Evolutionary conservation across 805 yeast species (phyloP).

Genomic region (Teunomyces stri): DNA sequence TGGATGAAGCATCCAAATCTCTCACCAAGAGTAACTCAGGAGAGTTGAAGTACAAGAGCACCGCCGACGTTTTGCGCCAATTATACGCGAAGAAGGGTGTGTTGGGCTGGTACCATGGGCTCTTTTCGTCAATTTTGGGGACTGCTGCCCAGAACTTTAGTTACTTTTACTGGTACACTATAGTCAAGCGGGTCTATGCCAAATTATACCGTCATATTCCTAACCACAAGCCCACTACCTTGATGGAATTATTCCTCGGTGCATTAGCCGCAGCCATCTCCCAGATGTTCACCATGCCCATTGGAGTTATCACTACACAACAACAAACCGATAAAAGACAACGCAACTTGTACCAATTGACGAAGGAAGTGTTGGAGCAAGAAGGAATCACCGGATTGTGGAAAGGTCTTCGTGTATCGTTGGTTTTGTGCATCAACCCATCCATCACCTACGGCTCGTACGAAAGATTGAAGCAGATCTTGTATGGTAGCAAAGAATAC

Average conservation of each 20-base stretch:
- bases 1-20: constrained; percentile 8
- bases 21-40: constrained; percentile 1
- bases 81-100: constrained; percentile 61
- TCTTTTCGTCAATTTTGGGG: constrained; percentile 63
- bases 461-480: constrained; percentile 58
- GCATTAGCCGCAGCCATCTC: constrained; percentile 82
- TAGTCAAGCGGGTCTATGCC: constrained; percentile 58
- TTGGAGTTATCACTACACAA: constrained; percentile 65
- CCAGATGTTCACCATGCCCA: constrained; percentile 78
- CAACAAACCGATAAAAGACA: constrained; percentile 52
- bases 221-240: constrained; percentile 47
- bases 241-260: constrained; percentile 69
- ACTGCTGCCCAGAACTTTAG: constrained; percentile 77
- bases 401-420: constrained; percentile 79
- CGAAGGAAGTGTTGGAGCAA: constrained; percentile 50
- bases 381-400: constrained; percentile 75
- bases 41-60: constrained; percentile 48
- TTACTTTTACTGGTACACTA: constrained; percentile 84
- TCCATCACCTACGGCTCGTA: constrained; percentile 83
- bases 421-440: constrained; percentile 78
- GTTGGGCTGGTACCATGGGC: constrained; percentile 69
- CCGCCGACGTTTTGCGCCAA: constrained; percentile 60
- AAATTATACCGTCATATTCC: constrained; percentile 33
- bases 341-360: constrained; percentile 29
- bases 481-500: constrained; percentile 42